Percentiles rank a stretch among this genome's conserved stretches.
Evolutionary conservation across 805 yeast species (phyloP).

Genomic region (Candida arabinofermentans): DNA sequence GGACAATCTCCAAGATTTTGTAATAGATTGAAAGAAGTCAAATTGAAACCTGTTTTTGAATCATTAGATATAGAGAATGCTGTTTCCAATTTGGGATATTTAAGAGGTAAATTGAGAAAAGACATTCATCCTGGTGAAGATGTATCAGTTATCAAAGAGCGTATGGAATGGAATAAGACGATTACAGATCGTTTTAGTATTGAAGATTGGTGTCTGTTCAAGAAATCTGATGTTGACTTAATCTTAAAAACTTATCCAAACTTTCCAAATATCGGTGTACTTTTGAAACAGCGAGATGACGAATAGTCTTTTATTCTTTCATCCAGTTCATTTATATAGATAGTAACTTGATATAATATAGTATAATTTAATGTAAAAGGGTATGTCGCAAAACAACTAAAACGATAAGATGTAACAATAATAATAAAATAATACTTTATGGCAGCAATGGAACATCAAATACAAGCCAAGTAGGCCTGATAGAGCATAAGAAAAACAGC

Average conservation of each 20-base stretch:
- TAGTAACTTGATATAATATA: too few species aligned
- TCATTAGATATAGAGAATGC: slow-evolving; percentile 47
- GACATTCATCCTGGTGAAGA: slow-evolving; percentile 42
- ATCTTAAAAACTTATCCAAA: slow-evolving; percentile 49
- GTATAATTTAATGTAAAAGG: too few species aligned
- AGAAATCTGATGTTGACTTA: slow-evolving; percentile 32
- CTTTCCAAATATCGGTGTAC: slow-evolving; percentile 36
- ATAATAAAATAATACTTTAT: slow-evolving; percentile 1
- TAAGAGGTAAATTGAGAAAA: slow-evolving; percentile 47
- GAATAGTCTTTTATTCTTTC: too few species aligned
- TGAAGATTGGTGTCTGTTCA: slow-evolving; percentile 54
- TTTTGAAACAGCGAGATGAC: too few species aligned
- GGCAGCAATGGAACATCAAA: slow-evolving; percentile 3
- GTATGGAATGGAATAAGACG: slow-evolving; percentile 70
- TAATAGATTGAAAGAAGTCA: slow-evolving; percentile 52
- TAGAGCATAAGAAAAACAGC: slow-evolving; percentile 1
- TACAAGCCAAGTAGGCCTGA: too few species aligned
- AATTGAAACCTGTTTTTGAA: slow-evolving; percentile 41
- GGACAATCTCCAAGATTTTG: slow-evolving; percentile 80
- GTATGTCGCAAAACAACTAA: not conserved
- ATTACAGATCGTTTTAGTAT: slow-evolving; percentile 59
- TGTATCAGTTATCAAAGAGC: slow-evolving; percentile 42
- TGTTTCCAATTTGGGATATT: slow-evolving; percentile 53
- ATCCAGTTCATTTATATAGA: too few species aligned
- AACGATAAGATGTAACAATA: not conserved